Base-by-base conservation (phyloP, 2,329 filamentous ascomycete genomes). In the Penicillium sp. region DNA sequence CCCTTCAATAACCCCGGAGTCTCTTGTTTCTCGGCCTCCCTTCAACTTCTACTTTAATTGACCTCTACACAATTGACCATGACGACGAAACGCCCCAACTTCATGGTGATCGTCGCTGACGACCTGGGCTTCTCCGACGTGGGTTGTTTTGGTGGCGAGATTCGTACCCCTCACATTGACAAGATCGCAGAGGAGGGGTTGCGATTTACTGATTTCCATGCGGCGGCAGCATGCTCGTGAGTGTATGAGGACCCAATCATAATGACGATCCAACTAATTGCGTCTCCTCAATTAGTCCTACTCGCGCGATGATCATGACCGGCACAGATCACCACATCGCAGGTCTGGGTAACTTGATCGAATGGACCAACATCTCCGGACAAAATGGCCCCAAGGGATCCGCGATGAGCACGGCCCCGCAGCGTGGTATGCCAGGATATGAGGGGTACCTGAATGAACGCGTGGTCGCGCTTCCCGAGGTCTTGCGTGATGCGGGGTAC, bases 281-380 rank as follows among this genome's bases (percentile, higher is more conserved):
- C 2, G n/a, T 19, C 14, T 57, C 46, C 60, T 21, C 10, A 9
- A 35, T 21, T 39, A 75, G 72, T 29, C 86, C 86, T 1, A 85
- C 84, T 3, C 77, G 85, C 37, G 83, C 85, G 19, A 88, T 88
- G 86, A 80, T 88, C 62, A 83, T 88, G 79, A 87, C 84, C 0
- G 85, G 85, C 4, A 88, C 85, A 0, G 85, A 87, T 64, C 80
- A 87, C 63, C 84, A 78, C 54, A 77, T 77, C 56, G 75, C 75
- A 11, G 75, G 85, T 1, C 75, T 88, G 2, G 85, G 84, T 2
- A 85, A 85, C 57, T 69, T 87, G 54, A 79, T 83, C 61, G 83
- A 85, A 72, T 85, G 82, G 80, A 82, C 80, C 43, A 83, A 83
- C 62, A 78, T 81, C 61, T 79, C 76, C 23, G 80, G 79, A 10